Conservation (phyloP, 2,329 filamentous ascomycete genomes). For the Phialophora macrospora region DNA sequence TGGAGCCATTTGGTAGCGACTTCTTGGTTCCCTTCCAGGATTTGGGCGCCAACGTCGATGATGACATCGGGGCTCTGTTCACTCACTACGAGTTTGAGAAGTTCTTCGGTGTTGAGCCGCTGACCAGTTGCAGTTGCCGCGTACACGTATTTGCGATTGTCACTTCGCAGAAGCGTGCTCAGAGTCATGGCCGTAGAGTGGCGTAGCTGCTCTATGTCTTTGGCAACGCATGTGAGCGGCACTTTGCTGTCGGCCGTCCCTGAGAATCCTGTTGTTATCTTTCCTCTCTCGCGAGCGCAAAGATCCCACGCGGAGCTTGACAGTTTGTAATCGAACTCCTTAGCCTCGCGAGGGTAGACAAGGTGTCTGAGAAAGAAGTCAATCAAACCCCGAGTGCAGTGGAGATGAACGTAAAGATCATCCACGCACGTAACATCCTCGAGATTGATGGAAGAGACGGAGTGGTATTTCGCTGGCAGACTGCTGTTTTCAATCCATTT, state of each 20-base stretch:
- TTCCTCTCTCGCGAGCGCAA: conserved; percentile 48
- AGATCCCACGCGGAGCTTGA: conserved; percentile 70
- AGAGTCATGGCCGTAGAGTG: conserved; percentile 73
- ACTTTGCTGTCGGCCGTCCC: conserved; percentile 68
- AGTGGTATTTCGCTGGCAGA: conserved; percentile 45
- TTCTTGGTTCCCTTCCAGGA: conserved; percentile 66
- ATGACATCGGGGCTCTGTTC: conserved; percentile 59
- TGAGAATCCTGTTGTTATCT: conserved; percentile 66
- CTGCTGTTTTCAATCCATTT: conserved; percentile 43
- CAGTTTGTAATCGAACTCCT: conserved; percentile 65
- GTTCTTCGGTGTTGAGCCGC: conserved; percentile 45
- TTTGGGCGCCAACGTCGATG: conserved; percentile 72
- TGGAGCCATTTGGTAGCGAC: conserved; percentile 63
- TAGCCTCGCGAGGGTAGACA: conserved; percentile 66
- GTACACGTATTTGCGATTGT: conserved; percentile 51
- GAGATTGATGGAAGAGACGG: conserved; percentile 62
- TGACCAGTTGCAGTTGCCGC: conserved; percentile 34
- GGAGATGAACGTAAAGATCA: conserved; percentile 60
- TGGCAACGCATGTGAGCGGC: conserved; percentile 57
- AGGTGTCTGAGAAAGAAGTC: conserved; percentile 67
- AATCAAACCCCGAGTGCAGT: conserved; percentile 59
- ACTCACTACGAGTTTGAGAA: conserved; percentile 54
- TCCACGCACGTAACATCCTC: conserved; percentile 59
- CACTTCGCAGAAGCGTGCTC: conserved; percentile 59
- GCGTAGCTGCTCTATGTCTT: conserved; percentile 59